These are phyloP conservation scores for Lojkania enalia DNA, from an alignment of 2,329 filamentous ascomycete genomes.

Conservation along the genomic window DNA sequence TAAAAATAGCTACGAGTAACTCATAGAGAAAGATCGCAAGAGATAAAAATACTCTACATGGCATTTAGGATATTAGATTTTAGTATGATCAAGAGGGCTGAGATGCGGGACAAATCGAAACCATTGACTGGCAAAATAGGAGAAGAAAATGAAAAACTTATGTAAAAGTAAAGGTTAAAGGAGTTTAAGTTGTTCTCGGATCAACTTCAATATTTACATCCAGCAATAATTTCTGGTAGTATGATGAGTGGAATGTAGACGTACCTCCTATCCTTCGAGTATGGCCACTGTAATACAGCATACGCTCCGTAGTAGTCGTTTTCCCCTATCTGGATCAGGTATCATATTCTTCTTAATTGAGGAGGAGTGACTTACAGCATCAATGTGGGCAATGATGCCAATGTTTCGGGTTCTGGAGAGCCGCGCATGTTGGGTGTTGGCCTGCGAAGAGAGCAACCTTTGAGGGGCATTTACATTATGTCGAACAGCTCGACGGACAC, in stretches of 20 bases:
- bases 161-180: too few relatives aligned
- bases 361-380: slow-evolving; percentile 63
- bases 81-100: too few relatives aligned
- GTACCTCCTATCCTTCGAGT: slow-evolving; percentile 78
- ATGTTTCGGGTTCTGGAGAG: slow-evolving; percentile 82
- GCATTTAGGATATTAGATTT: too few relatives aligned
- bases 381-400: slow-evolving; percentile 97
- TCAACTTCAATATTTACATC: too few relatives aligned
- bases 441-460: slow-evolving; percentile 35
- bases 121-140: too few relatives aligned
- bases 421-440: slow-evolving; percentile 23
- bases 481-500: slow-evolving; percentile 38
- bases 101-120: too few relatives aligned
- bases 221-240: too few relatives aligned
- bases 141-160: too few relatives aligned
- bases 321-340: slow-evolving; percentile 65
- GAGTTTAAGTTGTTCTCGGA: too few relatives aligned
- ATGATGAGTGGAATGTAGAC: slow-evolving; percentile 2
- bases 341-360: neutral
- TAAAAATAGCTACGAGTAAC: neutral
- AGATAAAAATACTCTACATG: slow-evolving; percentile 1
- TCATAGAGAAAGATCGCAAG: neutral
- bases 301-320: slow-evolving; percentile 97
- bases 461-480: slow-evolving; percentile 34
- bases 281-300: slow-evolving; percentile 95